Percentiles rank a stretch among this genome's conserved stretches.
Evolutionary conservation across 73 alveolate species (phyloP).

Genomic region (Durusdinium trenchii): DNA sequence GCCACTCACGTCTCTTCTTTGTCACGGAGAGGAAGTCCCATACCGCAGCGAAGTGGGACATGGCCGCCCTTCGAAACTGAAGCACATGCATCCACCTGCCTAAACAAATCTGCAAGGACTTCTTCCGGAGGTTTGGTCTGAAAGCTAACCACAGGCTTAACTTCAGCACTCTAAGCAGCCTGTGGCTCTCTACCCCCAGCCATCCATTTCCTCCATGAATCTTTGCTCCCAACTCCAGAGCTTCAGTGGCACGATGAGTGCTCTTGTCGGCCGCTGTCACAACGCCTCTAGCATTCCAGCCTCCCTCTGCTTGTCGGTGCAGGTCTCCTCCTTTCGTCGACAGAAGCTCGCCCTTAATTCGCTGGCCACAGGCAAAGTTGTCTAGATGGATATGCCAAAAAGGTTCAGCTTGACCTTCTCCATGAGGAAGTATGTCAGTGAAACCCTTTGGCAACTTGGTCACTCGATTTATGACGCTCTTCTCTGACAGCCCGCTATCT

Average conservation of each 20-base stretch:
- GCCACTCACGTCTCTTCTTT: too few relatives aligned
- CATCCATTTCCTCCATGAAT: neutral
- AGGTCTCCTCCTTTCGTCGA: neutral
- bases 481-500: neutral
- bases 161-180: neutral
- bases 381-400: slow-evolving; percentile 17
- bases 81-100: neutral
- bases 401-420: too few relatives aligned
- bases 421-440: neutral
- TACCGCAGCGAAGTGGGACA: neutral
- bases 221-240: neutral
- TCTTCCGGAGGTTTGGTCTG: neutral
- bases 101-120: neutral
- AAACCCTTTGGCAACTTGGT: neutral
- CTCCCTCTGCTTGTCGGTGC: neutral
- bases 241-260: neutral
- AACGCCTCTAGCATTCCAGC: neutral
- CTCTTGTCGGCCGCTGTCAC: slow-evolving; percentile 9
- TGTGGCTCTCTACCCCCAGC: neutral
- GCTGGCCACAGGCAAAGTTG: neutral
- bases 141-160: too few relatives aligned
- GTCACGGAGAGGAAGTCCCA: neutral
- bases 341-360: neutral
- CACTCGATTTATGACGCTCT: neutral
- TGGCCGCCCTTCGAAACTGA: neutral